Evolutionary conservation across 441 rosid genomes (phyloP).

Genomic region (California macrophylla): DNA sequence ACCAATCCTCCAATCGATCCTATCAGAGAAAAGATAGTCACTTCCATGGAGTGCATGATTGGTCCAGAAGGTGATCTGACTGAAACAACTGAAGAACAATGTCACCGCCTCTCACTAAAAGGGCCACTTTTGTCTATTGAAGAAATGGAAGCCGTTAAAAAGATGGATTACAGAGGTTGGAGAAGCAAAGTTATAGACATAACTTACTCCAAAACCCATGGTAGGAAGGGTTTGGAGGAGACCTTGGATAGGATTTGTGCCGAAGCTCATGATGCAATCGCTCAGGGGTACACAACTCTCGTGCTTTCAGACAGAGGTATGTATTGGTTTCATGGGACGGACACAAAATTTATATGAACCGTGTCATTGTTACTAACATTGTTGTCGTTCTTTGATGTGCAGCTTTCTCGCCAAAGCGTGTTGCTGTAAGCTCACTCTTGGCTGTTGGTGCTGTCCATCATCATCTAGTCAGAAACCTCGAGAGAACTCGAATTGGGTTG

Average conservation of each 20-base stretch:
- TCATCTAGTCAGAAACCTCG: constrained; percentile 78
- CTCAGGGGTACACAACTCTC: constrained; percentile 76
- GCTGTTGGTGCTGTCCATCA: constrained; percentile 99
- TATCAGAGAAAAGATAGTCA: constrained; percentile 96
- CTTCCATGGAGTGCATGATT: constrained; percentile 99
- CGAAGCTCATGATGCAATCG: constrained; percentile 84
- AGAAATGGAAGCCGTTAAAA: constrained; percentile 83
- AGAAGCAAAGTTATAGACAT: constrained; percentile 79
- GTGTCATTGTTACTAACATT: background rate
- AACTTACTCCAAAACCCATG: constrained; percentile 64
- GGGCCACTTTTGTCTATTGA: constrained; percentile 79
- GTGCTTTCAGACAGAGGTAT: constrained; percentile 99
- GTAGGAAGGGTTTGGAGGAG: constrained; percentile 87
- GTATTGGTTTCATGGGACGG: background rate
- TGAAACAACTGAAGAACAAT: constrained; percentile 94
- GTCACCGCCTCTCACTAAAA: constrained; percentile 89
- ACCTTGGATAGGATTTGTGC: constrained; percentile 82
- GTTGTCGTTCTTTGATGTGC: constrained; percentile 12
- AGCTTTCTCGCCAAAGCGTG: constrained; percentile 81
- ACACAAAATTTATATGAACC: background rate
- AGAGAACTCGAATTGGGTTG: constrained; percentile 82
- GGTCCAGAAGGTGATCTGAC: constrained; percentile 99
- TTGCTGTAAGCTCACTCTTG: constrained; percentile 93
- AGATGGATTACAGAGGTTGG: constrained; percentile 94
- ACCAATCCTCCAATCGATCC: constrained; percentile 99